phyloP scores from a whole-genome alignment of 495 filamentous ascomycete species.

The Podospora comata region DNA sequence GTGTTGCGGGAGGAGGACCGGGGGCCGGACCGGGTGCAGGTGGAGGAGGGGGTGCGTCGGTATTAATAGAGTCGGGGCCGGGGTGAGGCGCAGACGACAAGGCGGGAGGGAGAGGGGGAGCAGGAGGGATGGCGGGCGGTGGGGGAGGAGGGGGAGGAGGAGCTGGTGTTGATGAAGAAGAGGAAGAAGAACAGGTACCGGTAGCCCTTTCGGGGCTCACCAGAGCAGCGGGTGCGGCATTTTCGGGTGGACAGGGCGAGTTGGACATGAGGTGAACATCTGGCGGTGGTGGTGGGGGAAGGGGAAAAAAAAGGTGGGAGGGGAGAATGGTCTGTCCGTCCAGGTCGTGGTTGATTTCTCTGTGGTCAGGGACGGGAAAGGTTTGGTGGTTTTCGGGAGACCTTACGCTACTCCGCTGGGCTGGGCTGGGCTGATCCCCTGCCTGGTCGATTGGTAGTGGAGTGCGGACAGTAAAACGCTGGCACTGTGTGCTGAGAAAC shows the following conservation, averaged over 20 bases:
- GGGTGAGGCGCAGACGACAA: conserved; percentile 10
- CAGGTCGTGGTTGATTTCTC: conserved; percentile 2
- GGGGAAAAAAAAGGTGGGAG: conserved; percentile 23
- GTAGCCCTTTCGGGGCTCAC: conserved; percentile 41
- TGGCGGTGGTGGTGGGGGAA: conserved; percentile 39
- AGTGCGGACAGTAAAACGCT: background rate
- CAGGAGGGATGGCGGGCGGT: background rate
- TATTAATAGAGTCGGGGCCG: conserved; percentile 9
- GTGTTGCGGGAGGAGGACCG: background rate
- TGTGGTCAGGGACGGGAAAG: background rate
- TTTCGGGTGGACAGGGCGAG: conserved; percentile 41
- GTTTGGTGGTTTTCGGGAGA: conserved; percentile 4
- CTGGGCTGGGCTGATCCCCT: background rate
- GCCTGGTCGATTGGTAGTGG: background rate
- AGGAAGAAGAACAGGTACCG: conserved; percentile 21
- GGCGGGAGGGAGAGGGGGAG: conserved; percentile 12
- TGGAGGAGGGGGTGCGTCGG: conserved; percentile 5
- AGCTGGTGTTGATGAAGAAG: conserved; percentile 8
- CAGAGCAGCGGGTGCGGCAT: conserved; percentile 50
- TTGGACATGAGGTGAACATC: conserved; percentile 53
- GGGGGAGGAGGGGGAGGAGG: conserved; percentile 17
- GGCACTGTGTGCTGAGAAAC: background rate
- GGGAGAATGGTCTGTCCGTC: conserved; percentile 9
- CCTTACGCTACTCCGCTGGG: conserved; percentile 5
- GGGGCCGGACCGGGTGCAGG: background rate